A percentile compares a stretch with the other conserved stretches of the same genome.
phyloP scores from a whole-genome alignment of 805 yeast genomes.

The Kluyveromyces wickerhamii region DNA sequence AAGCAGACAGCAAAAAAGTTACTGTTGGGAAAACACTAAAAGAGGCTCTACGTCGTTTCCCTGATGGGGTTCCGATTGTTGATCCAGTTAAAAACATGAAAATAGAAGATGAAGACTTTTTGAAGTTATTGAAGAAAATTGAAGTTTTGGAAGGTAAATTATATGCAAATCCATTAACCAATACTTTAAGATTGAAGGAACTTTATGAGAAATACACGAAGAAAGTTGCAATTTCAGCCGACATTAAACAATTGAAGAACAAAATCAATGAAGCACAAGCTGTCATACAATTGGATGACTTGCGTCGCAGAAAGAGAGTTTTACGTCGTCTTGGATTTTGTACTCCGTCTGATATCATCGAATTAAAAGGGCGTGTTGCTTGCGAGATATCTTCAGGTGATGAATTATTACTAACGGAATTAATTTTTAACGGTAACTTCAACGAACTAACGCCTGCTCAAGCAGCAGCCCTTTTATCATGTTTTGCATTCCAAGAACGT shows the following conservation, averaged over 20 bases:
- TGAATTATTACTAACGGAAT: constrained; percentile 77
- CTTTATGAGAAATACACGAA: constrained; percentile 56
- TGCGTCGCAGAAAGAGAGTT: constrained; percentile 88
- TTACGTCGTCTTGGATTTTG: constrained; percentile 87
- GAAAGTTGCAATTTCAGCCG: constrained; percentile 53
- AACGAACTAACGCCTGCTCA: constrained; percentile 82
- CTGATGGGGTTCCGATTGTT: constrained; percentile 84
- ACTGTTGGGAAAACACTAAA: constrained; percentile 59
- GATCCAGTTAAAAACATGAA: constrained; percentile 93
- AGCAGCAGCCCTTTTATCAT: constrained; percentile 84
- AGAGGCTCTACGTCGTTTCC: constrained; percentile 77
- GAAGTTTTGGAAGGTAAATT: constrained; percentile 75
- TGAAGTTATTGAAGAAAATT: constrained; percentile 61
- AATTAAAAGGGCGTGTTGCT: constrained; percentile 94
- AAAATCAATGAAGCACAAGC: constrained; percentile 80
- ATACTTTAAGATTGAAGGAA: constrained; percentile 51
- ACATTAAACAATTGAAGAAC: constrained; percentile 51
- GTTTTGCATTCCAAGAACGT: constrained; percentile 95
- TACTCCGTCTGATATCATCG: constrained; percentile 81
- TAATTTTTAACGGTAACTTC: constrained; percentile 92
- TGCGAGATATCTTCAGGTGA: constrained; percentile 91
- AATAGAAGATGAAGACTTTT: constrained; percentile 75
- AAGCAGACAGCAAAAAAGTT: constrained; percentile 52
- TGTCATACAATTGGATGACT: constrained; percentile 87
- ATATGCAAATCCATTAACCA: constrained; percentile 57